phyloP scores from a whole-genome alignment of 163 green algal genomes.

The Scenedesmus sp. region DNA sequence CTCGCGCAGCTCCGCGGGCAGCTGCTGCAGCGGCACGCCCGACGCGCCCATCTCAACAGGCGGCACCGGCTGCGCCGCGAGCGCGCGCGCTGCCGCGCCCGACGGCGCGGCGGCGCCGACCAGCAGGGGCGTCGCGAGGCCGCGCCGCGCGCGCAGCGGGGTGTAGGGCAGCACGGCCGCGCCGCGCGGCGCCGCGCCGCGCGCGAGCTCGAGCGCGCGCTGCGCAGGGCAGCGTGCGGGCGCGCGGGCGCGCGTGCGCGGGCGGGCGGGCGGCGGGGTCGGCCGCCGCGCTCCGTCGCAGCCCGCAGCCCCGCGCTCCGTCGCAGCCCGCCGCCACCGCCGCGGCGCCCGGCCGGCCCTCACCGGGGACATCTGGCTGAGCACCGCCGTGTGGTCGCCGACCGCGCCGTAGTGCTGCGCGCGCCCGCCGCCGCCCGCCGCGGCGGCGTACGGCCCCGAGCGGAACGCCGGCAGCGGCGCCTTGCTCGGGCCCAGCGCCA shows the following conservation, averaged over 20 bases:
- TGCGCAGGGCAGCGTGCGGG: neutral
- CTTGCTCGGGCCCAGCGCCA: conserved; percentile 39
- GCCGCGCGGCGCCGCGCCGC: neutral
- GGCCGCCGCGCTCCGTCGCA: too few relatives aligned
- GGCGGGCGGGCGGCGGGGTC: too few relatives aligned
- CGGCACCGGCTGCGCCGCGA: conserved; percentile 17
- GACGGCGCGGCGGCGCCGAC: conserved; percentile 15
- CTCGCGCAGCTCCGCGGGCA: neutral
- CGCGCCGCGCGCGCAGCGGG: conserved; percentile 5
- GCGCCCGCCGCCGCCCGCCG: neutral
- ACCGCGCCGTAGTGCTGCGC: conserved; percentile 10
- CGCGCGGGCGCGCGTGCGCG: too few relatives aligned
- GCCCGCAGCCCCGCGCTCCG: too few relatives aligned
- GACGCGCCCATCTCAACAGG: conserved; percentile 2
- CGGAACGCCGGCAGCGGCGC: conserved; percentile 37
- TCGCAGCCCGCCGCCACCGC: too few relatives aligned
- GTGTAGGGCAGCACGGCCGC: conserved; percentile 13
- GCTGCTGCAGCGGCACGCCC: conserved; percentile 1
- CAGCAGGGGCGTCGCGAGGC: conserved; percentile 23
- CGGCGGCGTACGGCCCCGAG: neutral
- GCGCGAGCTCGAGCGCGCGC: conserved; percentile 26
- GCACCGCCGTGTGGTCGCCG: neutral
- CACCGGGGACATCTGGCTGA: conserved; percentile 36
- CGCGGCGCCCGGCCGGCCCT: neutral
- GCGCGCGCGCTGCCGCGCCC: neutral